phyloP scores from a whole-genome alignment of 192 early-diverging fungal genomes.

The Podila horticola region DNA sequence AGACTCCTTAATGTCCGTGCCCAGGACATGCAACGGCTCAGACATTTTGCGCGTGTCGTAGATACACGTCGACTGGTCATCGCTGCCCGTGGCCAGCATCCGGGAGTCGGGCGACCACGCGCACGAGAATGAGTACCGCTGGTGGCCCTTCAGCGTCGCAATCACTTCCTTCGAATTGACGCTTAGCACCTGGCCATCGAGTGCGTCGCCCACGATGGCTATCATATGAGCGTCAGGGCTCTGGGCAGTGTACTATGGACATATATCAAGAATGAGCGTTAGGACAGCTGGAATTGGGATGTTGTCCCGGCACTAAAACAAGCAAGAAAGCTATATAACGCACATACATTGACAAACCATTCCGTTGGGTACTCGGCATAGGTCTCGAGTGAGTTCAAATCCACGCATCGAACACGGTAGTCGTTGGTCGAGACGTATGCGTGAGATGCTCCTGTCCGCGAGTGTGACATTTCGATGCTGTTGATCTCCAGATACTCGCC shows the following conservation, averaged over 20 bases:
- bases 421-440: slow-evolving; percentile 43
- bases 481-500: slow-evolving; percentile 25
- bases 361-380: slow-evolving; percentile 12
- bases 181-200: slow-evolving; percentile 30
- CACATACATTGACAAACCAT: slow-evolving; percentile 35
- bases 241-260: slow-evolving; percentile 35
- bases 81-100: slow-evolving; percentile 39
- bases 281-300: not conserved
- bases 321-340: not conserved
- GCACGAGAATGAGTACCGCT: slow-evolving; percentile 29
- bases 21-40: slow-evolving; percentile 24
- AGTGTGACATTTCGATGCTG: slow-evolving; percentile 35
- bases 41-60: slow-evolving; percentile 37
- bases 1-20: slow-evolving; percentile 19
- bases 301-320: not conserved
- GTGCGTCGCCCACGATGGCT: slow-evolving; percentile 15
- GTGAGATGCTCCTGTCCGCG: slow-evolving; percentile 32
- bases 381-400: slow-evolving; percentile 14
- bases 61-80: slow-evolving; percentile 33
- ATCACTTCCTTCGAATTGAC: slow-evolving; percentile 38
- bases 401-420: slow-evolving; percentile 14
- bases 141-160: slow-evolving; percentile 35
- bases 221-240: slow-evolving; percentile 49
- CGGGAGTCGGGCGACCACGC: slow-evolving; percentile 45
- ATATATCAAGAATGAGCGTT: not conserved